Conservation (phyloP, 495 filamentous ascomycete species). For the Saxophila tyrrhenica region DNA sequence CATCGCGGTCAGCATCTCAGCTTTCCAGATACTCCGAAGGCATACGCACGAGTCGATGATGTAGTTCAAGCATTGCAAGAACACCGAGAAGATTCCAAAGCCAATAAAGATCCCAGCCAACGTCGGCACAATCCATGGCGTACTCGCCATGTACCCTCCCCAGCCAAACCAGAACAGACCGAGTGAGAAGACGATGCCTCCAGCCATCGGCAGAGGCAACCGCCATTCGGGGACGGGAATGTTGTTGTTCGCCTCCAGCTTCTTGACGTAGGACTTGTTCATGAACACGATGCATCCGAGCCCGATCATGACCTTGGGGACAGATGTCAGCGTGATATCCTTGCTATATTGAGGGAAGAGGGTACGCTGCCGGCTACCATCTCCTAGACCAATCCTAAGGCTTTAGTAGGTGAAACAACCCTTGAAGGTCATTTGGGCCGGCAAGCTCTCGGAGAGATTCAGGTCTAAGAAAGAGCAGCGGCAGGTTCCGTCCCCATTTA, state of each 20-base stretch:
- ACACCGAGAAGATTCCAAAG: constrained; percentile 25
- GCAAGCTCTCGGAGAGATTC: too few relatives aligned
- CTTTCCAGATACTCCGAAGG: too few relatives aligned
- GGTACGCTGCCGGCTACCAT: too few relatives aligned
- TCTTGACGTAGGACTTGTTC: constrained; percentile 19
- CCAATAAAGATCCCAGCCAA: constrained; percentile 20
- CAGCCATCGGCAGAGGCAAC: constrained; percentile 23
- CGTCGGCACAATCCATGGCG: constrained; percentile 27
- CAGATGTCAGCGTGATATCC: too few relatives aligned
- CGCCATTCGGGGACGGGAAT: constrained; percentile 27
- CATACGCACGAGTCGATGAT: constrained; percentile 6
- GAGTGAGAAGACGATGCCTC: constrained; percentile 19
- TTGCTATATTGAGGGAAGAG: too few relatives aligned
- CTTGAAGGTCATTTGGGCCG: too few relatives aligned
- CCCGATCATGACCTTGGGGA: constrained; percentile 34
- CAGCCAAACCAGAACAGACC: constrained; percentile 33
- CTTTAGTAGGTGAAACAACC: too few relatives aligned
- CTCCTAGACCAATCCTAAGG: too few relatives aligned
- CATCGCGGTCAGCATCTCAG: too few relatives aligned
- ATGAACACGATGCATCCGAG: constrained; percentile 12
- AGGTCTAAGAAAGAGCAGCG: too few relatives aligned
- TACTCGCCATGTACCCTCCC: constrained; percentile 24
- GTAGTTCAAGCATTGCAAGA: constrained; percentile 24
- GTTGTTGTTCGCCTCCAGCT: constrained; percentile 19
- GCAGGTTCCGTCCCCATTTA: too few relatives aligned